Conservation (phyloP, 2,329 filamentous ascomycete species). For the Fusarium albidum region DNA sequence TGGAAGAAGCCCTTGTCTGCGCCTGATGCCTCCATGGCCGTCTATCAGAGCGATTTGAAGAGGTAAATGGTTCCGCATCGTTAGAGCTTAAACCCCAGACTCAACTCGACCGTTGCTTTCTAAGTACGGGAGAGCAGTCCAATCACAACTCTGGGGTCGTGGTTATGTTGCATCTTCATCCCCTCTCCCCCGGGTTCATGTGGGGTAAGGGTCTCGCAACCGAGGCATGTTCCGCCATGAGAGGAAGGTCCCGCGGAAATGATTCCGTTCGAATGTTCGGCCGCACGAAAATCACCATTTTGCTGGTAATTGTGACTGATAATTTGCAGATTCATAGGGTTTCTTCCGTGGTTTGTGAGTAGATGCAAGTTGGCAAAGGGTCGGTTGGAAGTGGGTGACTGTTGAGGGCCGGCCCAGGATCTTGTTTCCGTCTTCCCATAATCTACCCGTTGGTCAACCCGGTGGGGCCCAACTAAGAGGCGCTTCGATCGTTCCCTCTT, state of each 20-base stretch:
- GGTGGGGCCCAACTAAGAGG: too few relatives aligned
- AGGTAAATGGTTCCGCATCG: neutral
- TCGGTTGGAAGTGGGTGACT: too few relatives aligned
- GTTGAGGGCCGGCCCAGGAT: too few relatives aligned
- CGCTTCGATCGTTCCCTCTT: too few relatives aligned
- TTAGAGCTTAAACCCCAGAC: neutral
- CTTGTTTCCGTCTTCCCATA: too few relatives aligned
- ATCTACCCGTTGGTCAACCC: too few relatives aligned
- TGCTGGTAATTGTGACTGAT: too few relatives aligned
- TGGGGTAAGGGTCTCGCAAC: constrained; percentile 27
- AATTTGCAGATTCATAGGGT: too few relatives aligned
- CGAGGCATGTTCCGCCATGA: constrained; percentile 20
- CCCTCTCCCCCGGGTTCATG: constrained; percentile 12
- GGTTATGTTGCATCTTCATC: constrained; percentile 16
- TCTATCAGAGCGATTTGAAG: neutral
- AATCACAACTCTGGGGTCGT: constrained; percentile 33
- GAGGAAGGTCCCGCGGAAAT: constrained; percentile 30
- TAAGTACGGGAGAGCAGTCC: constrained; percentile 5
- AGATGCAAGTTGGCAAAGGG: too few relatives aligned
- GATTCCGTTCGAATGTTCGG: constrained; percentile 27
- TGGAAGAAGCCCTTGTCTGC: constrained; percentile 65
- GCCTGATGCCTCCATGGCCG: constrained; percentile 53
- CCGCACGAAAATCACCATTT: too few relatives aligned
- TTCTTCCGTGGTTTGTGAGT: too few relatives aligned
- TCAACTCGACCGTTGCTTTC: constrained; percentile 1